Evolutionary conservation across 495 filamentous ascomycete species (phyloP).

Genomic region (Elasticomyces elasticus): DNA sequence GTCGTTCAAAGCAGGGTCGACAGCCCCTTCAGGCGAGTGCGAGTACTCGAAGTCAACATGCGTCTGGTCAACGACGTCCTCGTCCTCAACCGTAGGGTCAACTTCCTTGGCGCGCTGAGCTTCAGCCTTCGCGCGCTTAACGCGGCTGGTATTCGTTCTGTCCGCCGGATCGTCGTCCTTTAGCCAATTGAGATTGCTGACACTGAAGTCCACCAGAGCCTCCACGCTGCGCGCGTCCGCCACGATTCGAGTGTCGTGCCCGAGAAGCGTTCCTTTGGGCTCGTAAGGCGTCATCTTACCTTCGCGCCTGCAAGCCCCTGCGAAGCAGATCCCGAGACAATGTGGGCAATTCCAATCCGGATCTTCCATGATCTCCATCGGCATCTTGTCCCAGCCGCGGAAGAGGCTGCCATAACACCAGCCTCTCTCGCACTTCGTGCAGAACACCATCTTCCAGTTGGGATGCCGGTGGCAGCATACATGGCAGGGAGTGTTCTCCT

Average conservation of each 20-base stretch:
- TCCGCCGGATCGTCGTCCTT: conserved; percentile 43
- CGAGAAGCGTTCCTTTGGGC: conserved; percentile 72
- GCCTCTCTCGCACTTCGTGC: conserved; percentile 57
- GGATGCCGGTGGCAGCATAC: conserved; percentile 66
- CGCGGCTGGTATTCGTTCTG: conserved; percentile 35
- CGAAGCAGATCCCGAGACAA: conserved; percentile 76
- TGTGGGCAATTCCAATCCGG: conserved; percentile 78
- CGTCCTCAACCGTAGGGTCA: conserved; percentile 35
- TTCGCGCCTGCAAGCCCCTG: conserved; percentile 58
- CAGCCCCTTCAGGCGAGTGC: conserved; percentile 31
- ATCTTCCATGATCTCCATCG: conserved; percentile 65
- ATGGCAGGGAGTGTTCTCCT: conserved; percentile 54
- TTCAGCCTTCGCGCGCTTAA: conserved; percentile 41
- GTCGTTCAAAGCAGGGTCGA: conserved; percentile 41
- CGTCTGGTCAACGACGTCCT: conserved; percentile 21
- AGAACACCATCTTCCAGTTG: conserved; percentile 70
- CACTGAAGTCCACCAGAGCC: conserved; percentile 70
- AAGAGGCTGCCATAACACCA: conserved; percentile 89
- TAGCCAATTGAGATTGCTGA: conserved; percentile 74
- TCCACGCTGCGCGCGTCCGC: conserved; percentile 85
- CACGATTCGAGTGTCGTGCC: conserved; percentile 77
- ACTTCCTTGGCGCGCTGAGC: conserved; percentile 40
- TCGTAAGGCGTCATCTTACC: conserved; percentile 57
- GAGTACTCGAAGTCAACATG: conserved; percentile 25
- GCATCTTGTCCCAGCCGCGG: conserved; percentile 78